A percentile compares a stretch with the other conserved stretches of the same genome.
phyloP scores from a whole-genome alignment of 2,329 filamentous ascomycete species.

The Alternaria tenuissima region DNA sequence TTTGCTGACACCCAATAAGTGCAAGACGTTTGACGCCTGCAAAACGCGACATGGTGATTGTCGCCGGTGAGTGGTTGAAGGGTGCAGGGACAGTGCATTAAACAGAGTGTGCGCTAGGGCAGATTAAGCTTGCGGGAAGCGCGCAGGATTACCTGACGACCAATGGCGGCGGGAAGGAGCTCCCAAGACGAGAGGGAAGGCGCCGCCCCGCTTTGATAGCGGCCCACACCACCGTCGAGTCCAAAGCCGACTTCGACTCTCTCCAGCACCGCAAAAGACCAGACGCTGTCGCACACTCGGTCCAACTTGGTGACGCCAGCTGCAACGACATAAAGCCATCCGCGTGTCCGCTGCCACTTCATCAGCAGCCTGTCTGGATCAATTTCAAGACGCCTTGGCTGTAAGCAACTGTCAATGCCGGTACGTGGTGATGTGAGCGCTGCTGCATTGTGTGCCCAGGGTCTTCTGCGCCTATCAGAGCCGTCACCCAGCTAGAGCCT shows the following conservation, averaged over 20 bases:
- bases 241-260: constrained; percentile 29
- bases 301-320: not conserved
- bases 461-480: constrained; percentile 21
- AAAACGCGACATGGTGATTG: constrained; percentile 35
- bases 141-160: constrained; percentile 19
- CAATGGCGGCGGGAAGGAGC: constrained; percentile 32
- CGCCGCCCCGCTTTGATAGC: constrained; percentile 28
- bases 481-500: constrained; percentile 15
- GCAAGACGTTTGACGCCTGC: constrained; percentile 42
- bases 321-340: constrained; percentile 18
- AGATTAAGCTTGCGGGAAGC: constrained; percentile 32
- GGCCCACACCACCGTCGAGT: constrained; percentile 13
- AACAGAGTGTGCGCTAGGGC: constrained; percentile 31
- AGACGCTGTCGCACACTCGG: not conserved
- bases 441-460: constrained; percentile 23
- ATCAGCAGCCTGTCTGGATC: constrained; percentile 21
- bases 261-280: constrained; percentile 5
- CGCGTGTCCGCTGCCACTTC: constrained; percentile 21
- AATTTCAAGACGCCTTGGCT: constrained; percentile 18
- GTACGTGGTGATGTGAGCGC: constrained; percentile 21
- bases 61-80: constrained; percentile 37
- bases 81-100: constrained; percentile 28
- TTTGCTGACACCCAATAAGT: constrained; percentile 35
- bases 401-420: constrained; percentile 25
- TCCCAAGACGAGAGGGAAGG: constrained; percentile 22